Base-by-base conservation (phyloP, 2,329 filamentous ascomycete species). In the Ophiostoma populinum region DNA sequence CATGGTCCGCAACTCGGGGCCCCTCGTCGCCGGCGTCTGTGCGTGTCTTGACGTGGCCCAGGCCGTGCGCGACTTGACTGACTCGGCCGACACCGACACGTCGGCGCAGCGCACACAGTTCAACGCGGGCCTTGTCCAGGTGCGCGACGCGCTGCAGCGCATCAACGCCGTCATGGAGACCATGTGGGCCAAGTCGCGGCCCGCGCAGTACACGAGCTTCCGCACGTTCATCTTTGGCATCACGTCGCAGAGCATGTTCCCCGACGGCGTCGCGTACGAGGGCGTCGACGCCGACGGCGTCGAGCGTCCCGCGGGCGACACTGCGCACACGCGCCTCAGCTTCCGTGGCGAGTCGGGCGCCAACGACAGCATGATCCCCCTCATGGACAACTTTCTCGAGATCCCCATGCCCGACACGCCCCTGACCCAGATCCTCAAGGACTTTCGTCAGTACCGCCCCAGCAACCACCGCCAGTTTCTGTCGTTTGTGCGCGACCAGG, bases 201-300 rank as follows among this genome's bases (percentile, higher is more conserved):
- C 86, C 3, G 66, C 68, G 13, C 72, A 83, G 45, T 94, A 94
- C 59, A 82, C 80, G 40, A 78, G 71, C 46, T 94, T 93, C 70
- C 79, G 86, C 26, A 92, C 87, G 9, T 94, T 94, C 62, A 94
- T 94, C 59, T 93, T 93, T 51, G 87, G 87, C 47, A 93, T 94
- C 56, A 92, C 83, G 2, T 79, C 72, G 32, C 86, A 94, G 57
- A 77, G 74, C 48, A 93, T 94, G 85, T 94, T 94, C 56, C 86
- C 86, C 7, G 63, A 86, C 43, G 87, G 87, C 7, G 87, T 94
- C 7, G 58, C 92, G 31, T 94, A 94, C 53, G 79, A 92, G 52
- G 85, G 83, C 7, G 70, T 87, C 41, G 76, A 76, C 44, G 72
- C 78, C 40, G 55, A 56, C 40, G 35, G 31, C 2, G 17, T 24